Evolutionary conservation across 306 rosid genomes (phyloP).

Genomic region (Geum urbanum): DNA sequence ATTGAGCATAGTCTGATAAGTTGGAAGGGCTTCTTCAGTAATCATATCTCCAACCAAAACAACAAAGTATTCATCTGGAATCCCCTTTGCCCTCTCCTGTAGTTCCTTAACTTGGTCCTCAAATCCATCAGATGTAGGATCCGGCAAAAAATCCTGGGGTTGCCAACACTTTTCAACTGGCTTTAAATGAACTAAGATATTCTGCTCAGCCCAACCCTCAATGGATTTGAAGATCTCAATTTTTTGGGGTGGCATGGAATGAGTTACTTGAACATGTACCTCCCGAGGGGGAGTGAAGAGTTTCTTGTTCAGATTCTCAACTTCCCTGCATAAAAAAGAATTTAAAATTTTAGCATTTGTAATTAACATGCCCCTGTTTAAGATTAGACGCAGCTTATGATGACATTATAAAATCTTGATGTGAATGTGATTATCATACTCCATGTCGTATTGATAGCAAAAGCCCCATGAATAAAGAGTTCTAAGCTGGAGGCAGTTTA

Average conservation of each 20-base stretch:
- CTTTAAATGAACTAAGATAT: slow-evolving; percentile 66
- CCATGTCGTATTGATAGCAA: background rate
- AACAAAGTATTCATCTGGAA: slow-evolving; percentile 88
- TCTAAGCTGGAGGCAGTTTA: background rate
- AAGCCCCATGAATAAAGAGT: background rate
- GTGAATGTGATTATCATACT: slow-evolving; percentile 1
- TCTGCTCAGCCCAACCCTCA: slow-evolving; percentile 81
- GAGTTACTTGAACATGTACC: slow-evolving; percentile 81
- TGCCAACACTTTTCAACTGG: slow-evolving; percentile 94
- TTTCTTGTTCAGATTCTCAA: slow-evolving; percentile 64
- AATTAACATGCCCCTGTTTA: too few species aligned
- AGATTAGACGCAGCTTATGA: background rate
- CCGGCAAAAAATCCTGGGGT: slow-evolving; percentile 86
- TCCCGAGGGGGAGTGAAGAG: slow-evolving; percentile 74
- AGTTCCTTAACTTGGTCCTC: slow-evolving; percentile 78
- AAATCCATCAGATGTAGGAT: slow-evolving; percentile 71
- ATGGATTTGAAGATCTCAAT: slow-evolving; percentile 80
- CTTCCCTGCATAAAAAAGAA: slow-evolving; percentile 46
- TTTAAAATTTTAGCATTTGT: background rate
- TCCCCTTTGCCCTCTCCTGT: slow-evolving; percentile 67
- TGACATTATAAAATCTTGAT: background rate
- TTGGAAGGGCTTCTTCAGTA: slow-evolving; percentile 92
- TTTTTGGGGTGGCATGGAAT: slow-evolving; percentile 85
- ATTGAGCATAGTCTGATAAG: slow-evolving; percentile 90
- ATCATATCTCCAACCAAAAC: slow-evolving; percentile 90